Percentiles rank a stretch among this genome's conserved stretches.
phyloP scores from a whole-genome alignment of 73 alveolate genomes.

The Tetrahymena malaccensis region DNA sequence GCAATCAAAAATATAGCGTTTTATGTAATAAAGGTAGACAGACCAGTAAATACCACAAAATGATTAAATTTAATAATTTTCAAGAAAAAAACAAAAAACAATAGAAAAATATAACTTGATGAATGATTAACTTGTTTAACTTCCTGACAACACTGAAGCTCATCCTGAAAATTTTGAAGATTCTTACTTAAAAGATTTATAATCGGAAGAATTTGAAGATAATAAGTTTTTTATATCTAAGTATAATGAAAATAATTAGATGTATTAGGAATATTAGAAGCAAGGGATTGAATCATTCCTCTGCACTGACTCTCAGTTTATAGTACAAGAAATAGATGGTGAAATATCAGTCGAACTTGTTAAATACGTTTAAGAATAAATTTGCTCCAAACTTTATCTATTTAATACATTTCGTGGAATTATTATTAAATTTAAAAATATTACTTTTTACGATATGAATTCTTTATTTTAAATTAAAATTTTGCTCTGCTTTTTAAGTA shows the following conservation, averaged over 20 bases:
- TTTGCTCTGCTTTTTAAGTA: neutral
- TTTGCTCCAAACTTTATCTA: neutral
- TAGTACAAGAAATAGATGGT: neutral
- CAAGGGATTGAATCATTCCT: neutral
- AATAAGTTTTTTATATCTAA: neutral
- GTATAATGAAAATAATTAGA: neutral
- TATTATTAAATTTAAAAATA: neutral
- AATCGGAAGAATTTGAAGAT: neutral
- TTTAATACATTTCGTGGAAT: neutral
- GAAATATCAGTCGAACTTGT: neutral
- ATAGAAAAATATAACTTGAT: neutral
- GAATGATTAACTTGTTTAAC: neutral
- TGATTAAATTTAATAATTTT: neutral
- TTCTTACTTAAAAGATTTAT: neutral
- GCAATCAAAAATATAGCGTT: neutral
- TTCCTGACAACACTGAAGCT: neutral
- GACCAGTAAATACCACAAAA: neutral
- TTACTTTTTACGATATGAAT: neutral
- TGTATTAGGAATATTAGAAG: neutral
- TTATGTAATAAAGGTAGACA: neutral
- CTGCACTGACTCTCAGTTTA: neutral
- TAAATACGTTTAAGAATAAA: neutral
- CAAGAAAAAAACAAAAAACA: neutral
- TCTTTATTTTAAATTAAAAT: neutral
- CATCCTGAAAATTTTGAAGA: neutral